phyloP scores from a whole-genome alignment of 2,329 filamentous ascomycete genomes.

The Claviceps arundinis region DNA sequence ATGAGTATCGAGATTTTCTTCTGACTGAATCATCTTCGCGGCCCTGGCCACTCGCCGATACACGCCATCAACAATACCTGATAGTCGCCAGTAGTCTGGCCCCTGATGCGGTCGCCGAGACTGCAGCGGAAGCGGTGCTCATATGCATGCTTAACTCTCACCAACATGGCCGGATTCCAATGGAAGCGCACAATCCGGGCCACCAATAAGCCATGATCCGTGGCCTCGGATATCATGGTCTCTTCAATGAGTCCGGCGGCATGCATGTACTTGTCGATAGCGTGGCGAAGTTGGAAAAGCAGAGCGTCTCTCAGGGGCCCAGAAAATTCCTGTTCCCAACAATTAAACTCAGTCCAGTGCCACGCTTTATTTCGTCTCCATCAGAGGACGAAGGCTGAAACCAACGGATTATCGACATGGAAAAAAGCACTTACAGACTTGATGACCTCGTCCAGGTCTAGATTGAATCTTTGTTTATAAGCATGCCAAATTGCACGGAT shows the following conservation, averaged over 20 bases:
- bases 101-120: constrained; percentile 55
- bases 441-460: constrained; percentile 58
- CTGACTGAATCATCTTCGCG: background rate
- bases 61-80: constrained; percentile 62
- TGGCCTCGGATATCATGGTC: constrained; percentile 75
- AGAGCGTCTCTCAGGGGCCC: constrained; percentile 87
- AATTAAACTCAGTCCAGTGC: background rate
- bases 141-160: constrained; percentile 68
- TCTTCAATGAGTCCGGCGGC: constrained; percentile 76
- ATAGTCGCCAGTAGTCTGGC: constrained; percentile 80
- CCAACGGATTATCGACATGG: background rate
- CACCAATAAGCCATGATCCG: constrained; percentile 70
- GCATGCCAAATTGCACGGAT: constrained; percentile 66
- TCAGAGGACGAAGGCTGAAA: background rate
- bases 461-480: constrained; percentile 62
- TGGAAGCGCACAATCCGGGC: constrained; percentile 67
- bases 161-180: constrained; percentile 66
- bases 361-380: background rate
- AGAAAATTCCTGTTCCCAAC: constrained; percentile 51
- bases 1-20: too few species aligned
- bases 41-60: constrained; percentile 28
- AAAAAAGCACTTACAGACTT: constrained; percentile 38
- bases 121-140: constrained; percentile 54
- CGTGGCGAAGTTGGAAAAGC: constrained; percentile 63
- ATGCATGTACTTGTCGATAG: constrained; percentile 68